Evolutionary conservation across 202 grass and related monocot species (phyloP).

Genomic region (Alloteropsis angusta): DNA sequence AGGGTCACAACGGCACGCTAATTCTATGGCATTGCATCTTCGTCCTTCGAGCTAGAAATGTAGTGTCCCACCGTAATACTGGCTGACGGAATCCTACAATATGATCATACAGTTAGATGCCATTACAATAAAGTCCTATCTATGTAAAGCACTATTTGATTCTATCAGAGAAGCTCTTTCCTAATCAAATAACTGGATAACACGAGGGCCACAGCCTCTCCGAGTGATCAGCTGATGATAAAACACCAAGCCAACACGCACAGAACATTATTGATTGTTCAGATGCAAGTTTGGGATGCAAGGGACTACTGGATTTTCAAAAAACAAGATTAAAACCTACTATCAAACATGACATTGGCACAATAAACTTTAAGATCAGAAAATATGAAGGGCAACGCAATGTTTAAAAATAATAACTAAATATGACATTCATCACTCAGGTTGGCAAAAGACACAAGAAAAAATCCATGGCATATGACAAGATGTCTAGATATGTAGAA

Average conservation of each 20-base stretch:
- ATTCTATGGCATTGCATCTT: neutral
- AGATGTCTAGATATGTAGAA: neutral
- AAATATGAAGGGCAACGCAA: neutral
- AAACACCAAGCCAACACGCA: neutral
- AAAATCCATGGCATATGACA: neutral
- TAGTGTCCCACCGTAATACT: slow-evolving; percentile 51
- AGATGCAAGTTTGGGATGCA: neutral
- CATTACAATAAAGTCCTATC: neutral
- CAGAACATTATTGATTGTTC: neutral
- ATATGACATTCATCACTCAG: neutral
- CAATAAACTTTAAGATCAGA: neutral
- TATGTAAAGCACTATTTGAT: neutral
- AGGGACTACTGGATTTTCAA: neutral
- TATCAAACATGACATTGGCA: neutral
- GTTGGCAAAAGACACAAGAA: neutral
- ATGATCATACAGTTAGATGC: slow-evolving; percentile 5
- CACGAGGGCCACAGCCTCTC: neutral
- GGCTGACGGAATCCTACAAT: slow-evolving; percentile 38
- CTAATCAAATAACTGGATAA: neutral
- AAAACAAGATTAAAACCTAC: neutral
- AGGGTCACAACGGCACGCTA: neutral
- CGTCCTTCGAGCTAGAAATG: slow-evolving; percentile 17
- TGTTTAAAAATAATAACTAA: neutral
- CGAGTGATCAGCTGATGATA: neutral
- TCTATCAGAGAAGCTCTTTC: neutral